Evolutionary conservation across 2,329 filamentous ascomycete species (phyloP).

Genomic region (Cordyceps javanica): DNA sequence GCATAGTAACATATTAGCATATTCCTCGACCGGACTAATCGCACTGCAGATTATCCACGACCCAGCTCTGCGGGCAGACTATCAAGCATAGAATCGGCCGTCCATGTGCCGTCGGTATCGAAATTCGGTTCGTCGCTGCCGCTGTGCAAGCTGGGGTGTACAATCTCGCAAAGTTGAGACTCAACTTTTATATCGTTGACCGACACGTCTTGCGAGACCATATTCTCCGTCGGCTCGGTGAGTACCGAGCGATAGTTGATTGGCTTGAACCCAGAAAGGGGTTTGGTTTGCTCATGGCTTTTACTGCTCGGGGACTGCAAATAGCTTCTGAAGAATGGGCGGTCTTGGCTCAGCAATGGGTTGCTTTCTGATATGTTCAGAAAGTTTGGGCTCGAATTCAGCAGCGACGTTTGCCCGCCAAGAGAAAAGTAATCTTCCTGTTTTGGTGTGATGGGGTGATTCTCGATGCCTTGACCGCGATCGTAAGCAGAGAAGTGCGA

Average conservation of each 20-base stretch:
- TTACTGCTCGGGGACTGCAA: constrained; percentile 16
- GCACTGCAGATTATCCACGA: not conserved
- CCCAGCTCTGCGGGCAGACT: not conserved
- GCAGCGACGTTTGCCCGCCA: not conserved
- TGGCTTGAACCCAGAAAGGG: constrained; percentile 25
- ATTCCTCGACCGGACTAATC: not conserved
- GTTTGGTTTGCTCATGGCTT: constrained; percentile 15
- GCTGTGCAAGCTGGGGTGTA: constrained; percentile 4
- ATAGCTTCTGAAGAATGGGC: constrained; percentile 18
- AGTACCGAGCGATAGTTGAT: constrained; percentile 21
- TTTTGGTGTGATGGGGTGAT: not conserved
- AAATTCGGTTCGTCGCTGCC: not conserved
- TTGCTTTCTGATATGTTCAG: constrained; percentile 10
- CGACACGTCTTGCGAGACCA: constrained; percentile 9
- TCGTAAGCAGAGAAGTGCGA: constrained; percentile 9
- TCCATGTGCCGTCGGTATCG: constrained; percentile 2
- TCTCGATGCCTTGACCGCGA: not conserved
- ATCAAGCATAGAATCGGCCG: not conserved
- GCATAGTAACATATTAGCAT: not conserved
- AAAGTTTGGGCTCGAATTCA: constrained; percentile 10
- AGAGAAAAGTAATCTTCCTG: constrained; percentile 11
- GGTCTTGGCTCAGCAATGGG: constrained; percentile 9
- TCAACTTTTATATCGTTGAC: constrained; percentile 21
- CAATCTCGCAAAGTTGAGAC: constrained; percentile 20
- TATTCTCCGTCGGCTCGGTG: constrained; percentile 15